Evolutionary conservation across 2,329 filamentous ascomycete genomes (phyloP).

Genomic region (Lizonia empirigonia): DNA sequence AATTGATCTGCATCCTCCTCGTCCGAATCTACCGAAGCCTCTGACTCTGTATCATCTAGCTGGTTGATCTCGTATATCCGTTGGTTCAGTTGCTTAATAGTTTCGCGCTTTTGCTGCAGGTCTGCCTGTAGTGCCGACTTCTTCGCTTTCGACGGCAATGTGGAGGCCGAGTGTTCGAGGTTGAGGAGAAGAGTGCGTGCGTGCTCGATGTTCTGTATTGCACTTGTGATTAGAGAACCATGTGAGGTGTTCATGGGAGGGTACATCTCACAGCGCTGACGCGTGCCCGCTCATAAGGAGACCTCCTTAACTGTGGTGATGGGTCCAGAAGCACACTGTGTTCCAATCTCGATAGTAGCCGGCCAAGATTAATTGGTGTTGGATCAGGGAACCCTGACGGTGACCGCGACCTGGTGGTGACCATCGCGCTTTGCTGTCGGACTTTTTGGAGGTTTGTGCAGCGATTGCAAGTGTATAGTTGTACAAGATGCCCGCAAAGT

Average conservation of each 20-base stretch:
- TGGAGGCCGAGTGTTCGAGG: constrained; percentile 70
- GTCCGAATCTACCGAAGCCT: constrained; percentile 45
- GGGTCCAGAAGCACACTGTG: constrained; percentile 67
- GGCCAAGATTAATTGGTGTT: constrained; percentile 59
- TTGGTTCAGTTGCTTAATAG: constrained; percentile 69
- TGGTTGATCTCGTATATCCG: constrained; percentile 71
- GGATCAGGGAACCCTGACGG: constrained; percentile 34
- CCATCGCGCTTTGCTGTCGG: constrained; percentile 18
- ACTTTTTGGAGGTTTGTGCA: not conserved
- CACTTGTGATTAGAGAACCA: constrained; percentile 5
- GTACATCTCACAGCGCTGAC: constrained; percentile 58
- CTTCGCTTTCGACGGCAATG: constrained; percentile 50
- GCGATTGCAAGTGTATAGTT: no score
- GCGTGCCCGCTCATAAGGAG: constrained; percentile 69
- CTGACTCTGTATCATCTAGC: constrained; percentile 51
- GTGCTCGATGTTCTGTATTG: constrained; percentile 69
- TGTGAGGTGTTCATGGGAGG: not conserved
- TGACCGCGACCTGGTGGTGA: constrained; percentile 25
- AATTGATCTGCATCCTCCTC: constrained; percentile 53
- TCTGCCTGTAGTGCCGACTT: constrained; percentile 67
- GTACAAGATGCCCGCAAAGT: no score
- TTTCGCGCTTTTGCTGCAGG: constrained; percentile 67
- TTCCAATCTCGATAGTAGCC: constrained; percentile 70
- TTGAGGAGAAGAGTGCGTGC: constrained; percentile 71
- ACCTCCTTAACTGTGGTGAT: constrained; percentile 63